Evolutionary conservation across 257 asterid species (phyloP).

Genomic region (Solanum megistacrolobum): DNA sequence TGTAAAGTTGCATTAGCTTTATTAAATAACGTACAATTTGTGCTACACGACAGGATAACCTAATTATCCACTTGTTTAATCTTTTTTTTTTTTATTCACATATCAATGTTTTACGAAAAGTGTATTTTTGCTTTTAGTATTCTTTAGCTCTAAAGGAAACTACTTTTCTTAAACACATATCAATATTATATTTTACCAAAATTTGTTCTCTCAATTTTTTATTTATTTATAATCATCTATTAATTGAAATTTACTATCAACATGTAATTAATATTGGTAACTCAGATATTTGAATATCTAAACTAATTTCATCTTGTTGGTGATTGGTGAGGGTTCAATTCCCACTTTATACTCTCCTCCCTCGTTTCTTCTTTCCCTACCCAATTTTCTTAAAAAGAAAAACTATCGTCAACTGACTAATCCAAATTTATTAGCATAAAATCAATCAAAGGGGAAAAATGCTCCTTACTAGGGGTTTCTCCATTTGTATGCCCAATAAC

Average conservation of each 20-base stretch:
- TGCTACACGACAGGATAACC: neutral
- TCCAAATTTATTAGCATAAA: neutral
- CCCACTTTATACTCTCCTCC: neutral
- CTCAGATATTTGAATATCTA: neutral
- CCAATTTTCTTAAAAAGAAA: neutral
- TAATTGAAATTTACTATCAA: neutral
- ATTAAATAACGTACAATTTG: neutral
- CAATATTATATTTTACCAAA: neutral
- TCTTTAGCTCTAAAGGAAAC: neutral
- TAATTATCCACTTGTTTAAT: neutral
- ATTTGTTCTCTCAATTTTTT: neutral
- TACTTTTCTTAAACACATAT: neutral
- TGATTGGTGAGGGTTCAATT: neutral
- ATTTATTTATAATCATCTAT: neutral
- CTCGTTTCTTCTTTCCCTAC: neutral
- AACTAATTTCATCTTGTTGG: neutral
- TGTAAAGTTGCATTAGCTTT: neutral
- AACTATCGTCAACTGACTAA: neutral
- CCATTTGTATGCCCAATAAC: neutral
- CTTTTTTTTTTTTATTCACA: neutral
- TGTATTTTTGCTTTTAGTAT: neutral
- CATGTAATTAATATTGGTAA: neutral
- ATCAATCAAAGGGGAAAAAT: neutral
- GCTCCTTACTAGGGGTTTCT: neutral
- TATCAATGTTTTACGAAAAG: neutral